phyloP scores from a whole-genome alignment of 1,139 yeast species.

The Meyerozyma smithsonii region DNA sequence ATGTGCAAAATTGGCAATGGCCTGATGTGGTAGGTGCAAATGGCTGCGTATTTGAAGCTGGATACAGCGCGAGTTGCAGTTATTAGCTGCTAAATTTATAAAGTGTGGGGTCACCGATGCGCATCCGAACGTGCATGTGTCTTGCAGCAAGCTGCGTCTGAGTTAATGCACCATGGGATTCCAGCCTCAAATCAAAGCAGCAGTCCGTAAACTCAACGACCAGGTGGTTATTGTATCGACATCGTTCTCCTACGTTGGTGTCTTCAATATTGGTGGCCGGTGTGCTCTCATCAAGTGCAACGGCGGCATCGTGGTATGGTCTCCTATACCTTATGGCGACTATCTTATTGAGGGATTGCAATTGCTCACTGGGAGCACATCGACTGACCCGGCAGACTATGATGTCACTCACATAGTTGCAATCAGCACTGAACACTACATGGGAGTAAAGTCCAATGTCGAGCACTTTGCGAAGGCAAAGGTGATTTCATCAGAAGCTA shows the following conservation, averaged over 20 bases:
- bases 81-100: too few species aligned
- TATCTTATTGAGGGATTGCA: slow-evolving; percentile 36
- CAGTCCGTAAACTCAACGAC: slow-evolving; percentile 41
- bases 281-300: slow-evolving; percentile 45
- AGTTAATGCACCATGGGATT: too few species aligned
- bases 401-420: slow-evolving; percentile 7
- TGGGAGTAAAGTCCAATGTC: slow-evolving; percentile 5
- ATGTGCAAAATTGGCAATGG: too few species aligned
- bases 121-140: background rate
- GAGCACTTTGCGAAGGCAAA: slow-evolving; percentile 7
- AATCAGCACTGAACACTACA: slow-evolving; percentile 8
- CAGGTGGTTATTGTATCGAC: slow-evolving; percentile 46
- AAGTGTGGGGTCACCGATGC: background rate
- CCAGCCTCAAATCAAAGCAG: slow-evolving; percentile 33
- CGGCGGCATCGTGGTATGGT: slow-evolving; percentile 46
- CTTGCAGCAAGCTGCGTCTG: too few species aligned
- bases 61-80: too few species aligned
- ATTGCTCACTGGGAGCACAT: slow-evolving; percentile 21
- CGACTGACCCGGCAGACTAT: slow-evolving; percentile 2
- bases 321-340: slow-evolving; percentile 57
- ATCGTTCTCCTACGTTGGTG: slow-evolving; percentile 37
- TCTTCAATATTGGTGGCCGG: slow-evolving; percentile 55
- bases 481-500: slow-evolving; percentile 6
- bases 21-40: too few species aligned
- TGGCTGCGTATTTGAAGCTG: too few species aligned